Percentiles rank a stretch among this genome's conserved stretches.
These are phyloP conservation scores for Starmerella powellii DNA, from an alignment of 805 yeast species.

Conservation along the genomic window DNA sequence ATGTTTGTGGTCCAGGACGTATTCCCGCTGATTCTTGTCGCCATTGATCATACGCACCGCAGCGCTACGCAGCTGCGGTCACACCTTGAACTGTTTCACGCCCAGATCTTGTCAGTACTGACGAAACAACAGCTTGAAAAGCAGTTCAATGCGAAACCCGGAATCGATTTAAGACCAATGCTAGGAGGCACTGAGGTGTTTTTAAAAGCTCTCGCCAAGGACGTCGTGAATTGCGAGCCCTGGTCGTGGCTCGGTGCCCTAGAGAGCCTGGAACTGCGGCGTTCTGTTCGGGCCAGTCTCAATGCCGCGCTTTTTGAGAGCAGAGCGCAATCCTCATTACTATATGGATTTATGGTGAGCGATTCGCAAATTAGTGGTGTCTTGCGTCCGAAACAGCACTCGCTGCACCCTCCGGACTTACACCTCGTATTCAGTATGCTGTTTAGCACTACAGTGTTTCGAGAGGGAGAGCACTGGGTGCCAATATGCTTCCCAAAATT, in stretches of 20 bases:
- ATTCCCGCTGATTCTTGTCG: conserved; percentile 62
- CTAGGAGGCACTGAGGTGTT: conserved; percentile 67
- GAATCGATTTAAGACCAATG: conserved; percentile 67
- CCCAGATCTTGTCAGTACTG: conserved; percentile 67
- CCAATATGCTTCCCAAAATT: conserved; percentile 88
- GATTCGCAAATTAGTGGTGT: conserved; percentile 55
- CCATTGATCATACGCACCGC: conserved; percentile 36
- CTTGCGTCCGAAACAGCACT: conserved; percentile 65
- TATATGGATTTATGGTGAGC: conserved; percentile 66
- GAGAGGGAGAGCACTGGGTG: conserved; percentile 66
- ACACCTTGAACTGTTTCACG: conserved; percentile 62
- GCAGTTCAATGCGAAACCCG: conserved; percentile 57
- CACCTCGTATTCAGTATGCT: conserved; percentile 63
- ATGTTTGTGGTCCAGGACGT: conserved; percentile 49
- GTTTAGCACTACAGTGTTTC: conserved; percentile 43
- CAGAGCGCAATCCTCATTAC: conserved; percentile 39
- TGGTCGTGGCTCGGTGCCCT: conserved; percentile 53
- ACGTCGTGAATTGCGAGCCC: conserved; percentile 43
- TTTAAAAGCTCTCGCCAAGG: conserved; percentile 49
- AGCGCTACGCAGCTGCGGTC: conserved; percentile 36
- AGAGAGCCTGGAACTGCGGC: conserved; percentile 49
- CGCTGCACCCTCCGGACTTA: conserved; percentile 69
- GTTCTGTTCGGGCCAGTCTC: conserved; percentile 45
- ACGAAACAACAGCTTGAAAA: conserved; percentile 67
- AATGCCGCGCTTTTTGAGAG: conserved; percentile 42